These are phyloP conservation scores for Lupinus albus DNA, from an alignment of 306 rosid species.

Conservation along the genomic window DNA sequence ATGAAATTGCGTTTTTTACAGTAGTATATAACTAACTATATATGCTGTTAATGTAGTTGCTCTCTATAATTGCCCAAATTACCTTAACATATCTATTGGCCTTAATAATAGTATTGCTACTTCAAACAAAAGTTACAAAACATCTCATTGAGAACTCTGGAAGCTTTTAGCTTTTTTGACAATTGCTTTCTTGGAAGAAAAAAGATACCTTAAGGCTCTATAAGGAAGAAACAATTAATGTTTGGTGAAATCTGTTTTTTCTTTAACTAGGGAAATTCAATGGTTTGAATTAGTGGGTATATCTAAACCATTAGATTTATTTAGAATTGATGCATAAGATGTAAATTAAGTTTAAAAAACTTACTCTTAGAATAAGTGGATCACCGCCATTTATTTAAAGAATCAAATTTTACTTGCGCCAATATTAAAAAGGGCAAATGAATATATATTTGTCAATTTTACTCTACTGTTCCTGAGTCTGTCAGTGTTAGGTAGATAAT, in stretches of 20 bases:
- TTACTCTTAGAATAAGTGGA: too few relatives aligned
- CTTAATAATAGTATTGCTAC: neutral
- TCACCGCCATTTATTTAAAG: too few relatives aligned
- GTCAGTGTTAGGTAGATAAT: slow-evolving; percentile 22
- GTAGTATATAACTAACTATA: slow-evolving; percentile 49
- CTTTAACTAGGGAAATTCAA: too few relatives aligned
- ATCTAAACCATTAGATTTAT: too few relatives aligned
- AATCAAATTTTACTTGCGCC: neutral
- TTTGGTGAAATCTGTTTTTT: neutral
- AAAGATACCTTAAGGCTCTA: too few relatives aligned
- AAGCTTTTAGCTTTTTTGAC: neutral
- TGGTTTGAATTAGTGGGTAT: too few relatives aligned
- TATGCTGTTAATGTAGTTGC: slow-evolving; percentile 17
- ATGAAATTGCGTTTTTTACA: slow-evolving; percentile 34
- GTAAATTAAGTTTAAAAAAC: too few relatives aligned
- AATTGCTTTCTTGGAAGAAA: neutral
- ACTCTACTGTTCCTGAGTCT: neutral
- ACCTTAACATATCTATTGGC: neutral
- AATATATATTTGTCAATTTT: neutral
- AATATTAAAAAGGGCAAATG: too few relatives aligned
- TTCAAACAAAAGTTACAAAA: neutral
- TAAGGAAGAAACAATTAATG: neutral
- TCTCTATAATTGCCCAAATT: slow-evolving; percentile 36
- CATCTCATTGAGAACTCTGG: neutral
- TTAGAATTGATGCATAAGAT: too few relatives aligned